Evolutionary conservation across 2,329 filamentous ascomycete species (phyloP), one percentile per base, ranked within the genome.

Genomic region (Blastomyces silverae): DNA sequence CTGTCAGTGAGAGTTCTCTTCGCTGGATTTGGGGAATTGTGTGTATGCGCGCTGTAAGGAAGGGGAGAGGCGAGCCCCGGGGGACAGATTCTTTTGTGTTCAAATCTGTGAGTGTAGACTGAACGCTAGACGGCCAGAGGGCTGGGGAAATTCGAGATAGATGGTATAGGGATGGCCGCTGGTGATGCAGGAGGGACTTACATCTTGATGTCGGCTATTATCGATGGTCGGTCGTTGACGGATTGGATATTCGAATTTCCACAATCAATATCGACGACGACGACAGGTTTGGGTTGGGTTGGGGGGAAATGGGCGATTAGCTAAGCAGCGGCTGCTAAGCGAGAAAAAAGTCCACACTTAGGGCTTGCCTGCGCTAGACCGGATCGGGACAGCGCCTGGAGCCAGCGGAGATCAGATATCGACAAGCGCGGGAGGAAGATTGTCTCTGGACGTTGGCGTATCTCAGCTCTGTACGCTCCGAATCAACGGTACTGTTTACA

Each of bases 1-100:
- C 22, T 42, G 67, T 65, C 65, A 68, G 63, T 64, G 65, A 68
- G 65, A 62, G 58, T 61, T 62, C 37, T 69, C 64, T 65, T 62
- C 68, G 70, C 22, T 70, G 71, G 70, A 77, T 73, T 76, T 77
- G 76, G 73, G 75, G 73, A 68, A 73, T 67, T 68, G 69, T 68
- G 71, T 74, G 69, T 73, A 74, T 57, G 61, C 39, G 50, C 44
- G 60, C 6, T 34, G 44, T 4, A 10, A 25, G 22, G 22, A 15
- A n/a, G 34, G 34, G 20, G n/a, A 31, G 31, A 57, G 31, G 25
- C 2, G 31, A 57, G 55, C 6, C 55, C 5, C 22, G 31, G 20
- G 22, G 20, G 11, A 25, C 22, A 20, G 56, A 28, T 28, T 44
- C 20, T 22, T 7, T 31, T 61, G 44, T n/a, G 25, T n/a, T 42